A percentile compares a stretch with the other conserved stretches of the same genome.
Conservation (phyloP, 805 yeast genomes). For the Starmerella geochares region DNA sequence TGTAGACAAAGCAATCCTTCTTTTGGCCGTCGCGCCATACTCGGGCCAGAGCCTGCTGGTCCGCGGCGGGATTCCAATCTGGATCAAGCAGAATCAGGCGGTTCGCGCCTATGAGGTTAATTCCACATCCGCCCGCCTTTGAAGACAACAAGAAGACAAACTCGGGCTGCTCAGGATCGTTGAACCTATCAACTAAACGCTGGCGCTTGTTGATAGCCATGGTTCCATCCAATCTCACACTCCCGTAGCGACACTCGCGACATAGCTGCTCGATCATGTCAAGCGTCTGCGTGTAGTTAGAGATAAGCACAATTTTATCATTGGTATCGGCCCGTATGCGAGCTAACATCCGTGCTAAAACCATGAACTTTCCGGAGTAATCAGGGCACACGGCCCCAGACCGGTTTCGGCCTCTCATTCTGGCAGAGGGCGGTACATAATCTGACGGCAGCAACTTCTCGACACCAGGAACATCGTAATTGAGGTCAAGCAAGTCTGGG, state of each 20-base stretch:
- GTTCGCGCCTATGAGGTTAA: conserved; percentile 92
- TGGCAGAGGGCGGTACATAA: conserved; percentile 40
- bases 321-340: conserved; percentile 70
- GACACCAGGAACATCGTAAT: conserved; percentile 66
- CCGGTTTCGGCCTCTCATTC: conserved; percentile 40
- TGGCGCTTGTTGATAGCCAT: conserved; percentile 88
- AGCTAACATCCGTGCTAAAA: conserved; percentile 72
- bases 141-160: conserved; percentile 83
- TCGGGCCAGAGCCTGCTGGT: conserved; percentile 93
- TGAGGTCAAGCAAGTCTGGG: conserved; percentile 71
- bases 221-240: conserved; percentile 80
- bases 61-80: conserved; percentile 98
- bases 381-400: conserved; percentile 64
- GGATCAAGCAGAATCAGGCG: conserved; percentile 77
- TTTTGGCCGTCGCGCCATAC: conserved; percentile 99
- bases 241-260: conserved; percentile 61
- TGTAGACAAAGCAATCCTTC: conserved; percentile 88
- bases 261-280: conserved; percentile 86
- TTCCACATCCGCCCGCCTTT: conserved; percentile 98
- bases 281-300: conserved; percentile 88
- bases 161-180: conserved; percentile 79
- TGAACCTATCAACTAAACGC: conserved; percentile 79
- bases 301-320: conserved; percentile 88
- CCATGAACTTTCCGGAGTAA: conserved; percentile 77
- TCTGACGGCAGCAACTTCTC: conserved; percentile 57